These are phyloP conservation scores for Eleusine coracana DNA, from an alignment of 176 grass and related monocot genomes.

Conservation along the genomic window DNA sequence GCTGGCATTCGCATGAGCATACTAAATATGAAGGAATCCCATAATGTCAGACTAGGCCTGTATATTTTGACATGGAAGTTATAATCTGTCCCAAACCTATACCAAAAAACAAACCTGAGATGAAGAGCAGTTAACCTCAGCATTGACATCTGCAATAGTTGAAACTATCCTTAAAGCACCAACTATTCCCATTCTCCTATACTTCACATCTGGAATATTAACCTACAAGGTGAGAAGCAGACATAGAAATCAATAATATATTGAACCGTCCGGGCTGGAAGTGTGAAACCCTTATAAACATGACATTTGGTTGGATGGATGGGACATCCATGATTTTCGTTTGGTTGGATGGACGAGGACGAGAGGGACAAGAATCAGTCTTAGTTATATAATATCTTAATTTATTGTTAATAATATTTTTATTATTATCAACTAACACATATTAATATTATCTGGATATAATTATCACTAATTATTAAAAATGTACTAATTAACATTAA, in stretches of 20 bases:
- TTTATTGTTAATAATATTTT: too few species aligned
- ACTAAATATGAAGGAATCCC: background rate
- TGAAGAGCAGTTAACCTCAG: slow-evolving; percentile 51
- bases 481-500: too few species aligned
- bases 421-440: too few species aligned
- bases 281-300: background rate
- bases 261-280: slow-evolving; percentile 21
- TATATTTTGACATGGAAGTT: slow-evolving; percentile 31
- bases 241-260: slow-evolving; percentile 8
- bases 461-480: too few species aligned
- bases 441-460: too few species aligned
- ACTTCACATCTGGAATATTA: slow-evolving; percentile 89
- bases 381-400: too few species aligned
- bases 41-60: slow-evolving; percentile 4
- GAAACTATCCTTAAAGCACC: slow-evolving; percentile 85
- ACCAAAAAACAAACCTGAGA: slow-evolving; percentile 65
- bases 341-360: too few species aligned
- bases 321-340: too few species aligned
- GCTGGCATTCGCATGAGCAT: slow-evolving; percentile 17
- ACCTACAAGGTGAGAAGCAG: slow-evolving; percentile 52
- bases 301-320: too few species aligned
- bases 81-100: background rate
- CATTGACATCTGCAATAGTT: slow-evolving; percentile 59
- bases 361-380: too few species aligned
- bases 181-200: slow-evolving; percentile 95